Conservation (phyloP, 768 basidiomycete species). For the Lentinus tigrinus region DNA sequence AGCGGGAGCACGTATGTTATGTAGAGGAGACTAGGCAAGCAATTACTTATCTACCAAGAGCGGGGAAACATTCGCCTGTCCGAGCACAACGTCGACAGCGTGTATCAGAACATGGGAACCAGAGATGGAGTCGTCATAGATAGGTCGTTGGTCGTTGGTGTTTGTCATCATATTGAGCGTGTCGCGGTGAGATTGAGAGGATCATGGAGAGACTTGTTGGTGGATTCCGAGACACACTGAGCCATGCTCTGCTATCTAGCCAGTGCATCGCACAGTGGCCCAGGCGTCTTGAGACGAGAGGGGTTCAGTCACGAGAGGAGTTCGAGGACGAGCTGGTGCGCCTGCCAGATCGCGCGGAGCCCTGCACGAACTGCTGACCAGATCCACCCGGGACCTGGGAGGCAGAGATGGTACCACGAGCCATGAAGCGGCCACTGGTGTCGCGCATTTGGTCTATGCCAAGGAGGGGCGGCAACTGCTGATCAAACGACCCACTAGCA, state of each 20-base stretch:
- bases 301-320: conserved; percentile 9
- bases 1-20: not conserved
- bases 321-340: conserved; percentile 4
- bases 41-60: not conserved
- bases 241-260: not conserved
- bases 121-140: not conserved
- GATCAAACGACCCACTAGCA: not conserved
- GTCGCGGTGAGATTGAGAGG: too few relatives aligned
- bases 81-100: not conserved
- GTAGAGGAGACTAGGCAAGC: not conserved
- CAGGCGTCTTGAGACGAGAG: not conserved
- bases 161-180: not conserved
- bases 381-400: not conserved
- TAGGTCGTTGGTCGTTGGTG: not conserved
- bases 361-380: conserved; percentile 1
- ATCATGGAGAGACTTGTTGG: too few relatives aligned
- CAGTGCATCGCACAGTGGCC: not conserved
- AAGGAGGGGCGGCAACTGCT: not conserved
- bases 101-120: not conserved
- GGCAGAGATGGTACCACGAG: not conserved
- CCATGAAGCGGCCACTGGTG: conserved; percentile 4
- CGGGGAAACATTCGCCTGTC: not conserved
- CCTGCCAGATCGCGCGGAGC: conserved; percentile 3
- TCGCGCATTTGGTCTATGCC: conserved; percentile 1
- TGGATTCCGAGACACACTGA: not conserved